A percentile compares a stretch with the other conserved stretches of the same genome.
phyloP scores from a whole-genome alignment of 129 eudicot species.

The Smallanthus sonchifolius region DNA sequence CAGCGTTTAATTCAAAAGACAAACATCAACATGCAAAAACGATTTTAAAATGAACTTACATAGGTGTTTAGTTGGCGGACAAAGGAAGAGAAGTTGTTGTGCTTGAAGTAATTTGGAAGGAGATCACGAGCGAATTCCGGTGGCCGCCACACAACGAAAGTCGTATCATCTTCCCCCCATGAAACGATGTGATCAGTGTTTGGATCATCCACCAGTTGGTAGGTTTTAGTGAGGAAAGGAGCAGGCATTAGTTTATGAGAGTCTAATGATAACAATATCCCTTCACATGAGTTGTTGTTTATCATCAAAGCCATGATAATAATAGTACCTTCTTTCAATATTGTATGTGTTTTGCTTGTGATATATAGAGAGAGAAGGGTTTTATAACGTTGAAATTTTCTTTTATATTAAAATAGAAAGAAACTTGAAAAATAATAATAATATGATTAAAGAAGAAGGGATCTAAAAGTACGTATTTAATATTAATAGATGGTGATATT shows the following conservation, averaged over 20 bases:
- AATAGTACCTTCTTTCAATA: slow-evolving; percentile 21
- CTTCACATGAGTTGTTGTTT: slow-evolving; percentile 50
- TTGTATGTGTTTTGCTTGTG: not conserved
- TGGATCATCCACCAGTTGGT: slow-evolving; percentile 84
- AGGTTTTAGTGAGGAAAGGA: slow-evolving; percentile 89
- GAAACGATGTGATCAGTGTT: slow-evolving; percentile 85
- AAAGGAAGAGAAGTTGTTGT: slow-evolving; percentile 92
- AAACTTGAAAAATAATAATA: not conserved
- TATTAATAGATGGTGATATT: not conserved
- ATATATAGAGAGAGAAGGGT: not conserved
- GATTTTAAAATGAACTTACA: slow-evolving; percentile 20
- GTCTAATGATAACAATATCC: slow-evolving; percentile 71
- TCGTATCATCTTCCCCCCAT: slow-evolving; percentile 91
- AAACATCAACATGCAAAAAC: not conserved
- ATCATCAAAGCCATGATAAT: slow-evolving; percentile 72
- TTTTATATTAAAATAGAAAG: not conserved
- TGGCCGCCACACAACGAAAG: slow-evolving; percentile 98
- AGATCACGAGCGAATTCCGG: slow-evolving; percentile 98
- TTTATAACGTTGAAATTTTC: too few relatives aligned
- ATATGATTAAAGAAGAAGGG: not conserved
- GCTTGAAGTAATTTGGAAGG: slow-evolving; percentile 95
- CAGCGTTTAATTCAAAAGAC: not conserved
- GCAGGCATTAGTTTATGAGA: slow-evolving; percentile 88
- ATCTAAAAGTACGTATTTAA: slow-evolving; percentile 10
- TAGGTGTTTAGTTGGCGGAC: slow-evolving; percentile 98